These are phyloP conservation scores for Saccharum officinarum DNA, from an alignment of 176 grass and related monocot species.

Conservation along the genomic window DNA sequence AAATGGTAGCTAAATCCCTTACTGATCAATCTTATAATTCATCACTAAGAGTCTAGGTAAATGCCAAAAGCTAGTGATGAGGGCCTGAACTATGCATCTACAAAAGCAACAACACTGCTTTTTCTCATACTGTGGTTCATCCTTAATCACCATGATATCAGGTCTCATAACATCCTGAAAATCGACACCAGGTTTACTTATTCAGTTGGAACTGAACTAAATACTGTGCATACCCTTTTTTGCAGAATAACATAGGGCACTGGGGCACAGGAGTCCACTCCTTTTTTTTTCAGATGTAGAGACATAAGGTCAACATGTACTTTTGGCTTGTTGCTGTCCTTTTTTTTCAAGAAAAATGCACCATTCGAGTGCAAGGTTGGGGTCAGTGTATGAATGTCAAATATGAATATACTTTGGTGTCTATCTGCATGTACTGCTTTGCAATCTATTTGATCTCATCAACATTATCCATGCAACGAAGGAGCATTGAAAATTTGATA, in stretches of 20 bases:
- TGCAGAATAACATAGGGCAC: constrained; percentile 36
- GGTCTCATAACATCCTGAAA: not conserved
- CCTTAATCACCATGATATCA: not conserved
- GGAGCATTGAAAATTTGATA: not conserved
- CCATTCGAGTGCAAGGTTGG: not conserved
- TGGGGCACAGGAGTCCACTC: not conserved
- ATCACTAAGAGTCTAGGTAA: not conserved
- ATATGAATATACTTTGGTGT: not conserved
- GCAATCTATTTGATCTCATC: not conserved
- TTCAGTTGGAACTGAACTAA: constrained; percentile 13
- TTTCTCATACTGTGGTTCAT: not conserved
- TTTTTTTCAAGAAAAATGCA: constrained; percentile 16
- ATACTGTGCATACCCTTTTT: not conserved
- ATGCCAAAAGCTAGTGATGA: not conserved
- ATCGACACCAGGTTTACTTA: not conserved
- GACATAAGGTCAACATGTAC: constrained; percentile 6
- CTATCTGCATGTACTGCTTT: not conserved
- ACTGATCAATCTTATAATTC: not conserved
- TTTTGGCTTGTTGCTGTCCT: not conserved
- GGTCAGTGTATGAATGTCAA: not conserved
- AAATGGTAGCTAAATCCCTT: not conserved
- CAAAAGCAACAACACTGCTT: not conserved
- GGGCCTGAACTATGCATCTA: not conserved
- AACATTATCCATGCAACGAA: not conserved
- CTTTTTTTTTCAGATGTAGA: not conserved